Evolutionary conservation across 2,329 filamentous ascomycete species (phyloP).

Genomic region (Ascocoryne sarcoides): DNA sequence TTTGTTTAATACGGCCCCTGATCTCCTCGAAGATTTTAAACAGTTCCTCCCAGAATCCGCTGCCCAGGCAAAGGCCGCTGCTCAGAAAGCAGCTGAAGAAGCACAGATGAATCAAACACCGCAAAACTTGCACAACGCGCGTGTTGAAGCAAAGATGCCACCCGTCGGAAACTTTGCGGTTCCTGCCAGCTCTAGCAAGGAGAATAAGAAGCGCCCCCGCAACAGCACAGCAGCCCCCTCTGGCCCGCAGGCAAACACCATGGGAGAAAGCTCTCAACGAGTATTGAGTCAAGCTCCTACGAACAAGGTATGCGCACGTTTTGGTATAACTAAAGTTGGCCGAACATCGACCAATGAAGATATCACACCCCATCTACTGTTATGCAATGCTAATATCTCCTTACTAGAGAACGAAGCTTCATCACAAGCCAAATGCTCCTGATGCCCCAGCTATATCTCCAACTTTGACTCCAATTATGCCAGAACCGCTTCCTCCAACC

Average conservation of each 20-base stretch:
- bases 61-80: slow-evolving; percentile 54
- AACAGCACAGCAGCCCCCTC: slow-evolving; percentile 34
- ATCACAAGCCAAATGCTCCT: slow-evolving; percentile 39
- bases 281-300: slow-evolving; percentile 26
- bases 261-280: slow-evolving; percentile 20
- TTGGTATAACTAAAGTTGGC: too few species aligned
- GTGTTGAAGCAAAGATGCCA: slow-evolving; percentile 63
- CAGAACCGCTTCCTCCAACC: slow-evolving; percentile 75
- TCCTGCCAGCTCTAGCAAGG: slow-evolving; percentile 70
- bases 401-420: slow-evolving; percentile 55
- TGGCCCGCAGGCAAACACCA: slow-evolving; percentile 20
- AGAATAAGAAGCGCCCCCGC: slow-evolving; percentile 73
- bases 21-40: slow-evolving; percentile 96
- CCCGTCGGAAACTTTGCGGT: slow-evolving; percentile 93
- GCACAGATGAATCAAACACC: slow-evolving; percentile 46
- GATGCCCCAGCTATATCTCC: slow-evolving; percentile 52
- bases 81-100: slow-evolving; percentile 58
- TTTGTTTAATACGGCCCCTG: slow-evolving; percentile 85
- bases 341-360: too few species aligned
- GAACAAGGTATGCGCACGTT: slow-evolving; percentile 46
- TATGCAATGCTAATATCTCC: slow-evolving; percentile 6
- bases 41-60: slow-evolving; percentile 93
- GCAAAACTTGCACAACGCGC: slow-evolving; percentile 38
- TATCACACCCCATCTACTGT: too few species aligned
- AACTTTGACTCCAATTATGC: slow-evolving; percentile 78